These are phyloP conservation scores for Picocystis sp. DNA, from an alignment of 163 green algal genomes.

Conservation along the genomic window DNA sequence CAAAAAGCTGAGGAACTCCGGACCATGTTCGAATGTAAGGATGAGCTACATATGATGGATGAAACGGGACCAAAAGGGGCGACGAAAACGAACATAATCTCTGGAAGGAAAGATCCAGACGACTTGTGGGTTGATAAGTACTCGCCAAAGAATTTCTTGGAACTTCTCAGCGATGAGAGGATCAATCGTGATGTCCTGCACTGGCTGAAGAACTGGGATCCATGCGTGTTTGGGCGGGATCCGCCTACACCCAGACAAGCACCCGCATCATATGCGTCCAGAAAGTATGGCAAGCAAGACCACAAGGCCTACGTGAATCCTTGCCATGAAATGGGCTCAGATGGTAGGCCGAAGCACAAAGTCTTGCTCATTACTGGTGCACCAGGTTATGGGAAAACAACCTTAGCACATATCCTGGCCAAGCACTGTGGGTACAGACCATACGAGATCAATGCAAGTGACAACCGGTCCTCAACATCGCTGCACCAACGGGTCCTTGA, in stretches of 20 bases:
- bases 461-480: conserved; percentile 53
- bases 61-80: too few species aligned
- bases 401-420: conserved; percentile 75
- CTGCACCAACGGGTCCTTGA: conserved; percentile 46
- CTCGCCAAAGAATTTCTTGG: conserved; percentile 46
- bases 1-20: too few species aligned
- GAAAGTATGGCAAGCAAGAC: not conserved
- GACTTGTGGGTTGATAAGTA: conserved; percentile 76
- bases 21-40: too few species aligned
- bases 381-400: conserved; percentile 88
- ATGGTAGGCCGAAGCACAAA: conserved; percentile 5
- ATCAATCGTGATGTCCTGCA: conserved; percentile 57
- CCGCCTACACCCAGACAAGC: conserved; percentile 4
- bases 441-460: conserved; percentile 83
- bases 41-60: too few species aligned
- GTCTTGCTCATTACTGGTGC: conserved; percentile 67
- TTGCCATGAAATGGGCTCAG: not conserved
- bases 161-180: conserved; percentile 65
- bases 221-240: conserved; percentile 38
- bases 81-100: too few species aligned
- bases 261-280: not conserved
- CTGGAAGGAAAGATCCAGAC: not conserved
- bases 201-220: conserved; percentile 34
- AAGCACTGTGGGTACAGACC: conserved; percentile 81
- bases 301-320: not conserved